A percentile compares a stretch with the other conserved stretches of the same genome.
Conservation (phyloP, 495 filamentous ascomycete genomes). For the Aspergillus cavernicola region DNA sequence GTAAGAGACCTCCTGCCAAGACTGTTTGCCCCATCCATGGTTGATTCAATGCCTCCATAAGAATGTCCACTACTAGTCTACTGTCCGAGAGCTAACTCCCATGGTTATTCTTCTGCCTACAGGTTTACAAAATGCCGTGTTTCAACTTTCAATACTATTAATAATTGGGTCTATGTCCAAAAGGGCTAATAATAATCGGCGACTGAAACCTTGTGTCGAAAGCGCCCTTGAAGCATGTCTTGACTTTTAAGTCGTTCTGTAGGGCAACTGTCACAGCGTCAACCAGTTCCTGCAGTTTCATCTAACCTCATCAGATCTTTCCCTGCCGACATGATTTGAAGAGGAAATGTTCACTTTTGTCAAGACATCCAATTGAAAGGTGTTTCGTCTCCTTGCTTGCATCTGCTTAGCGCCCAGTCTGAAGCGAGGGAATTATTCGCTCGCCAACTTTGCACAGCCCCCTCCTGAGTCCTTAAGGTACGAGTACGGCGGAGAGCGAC, state of each 20-base stretch:
- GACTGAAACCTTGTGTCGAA: not conserved
- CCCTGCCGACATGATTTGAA: not conserved
- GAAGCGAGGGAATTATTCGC: not conserved
- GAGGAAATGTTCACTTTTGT: not conserved
- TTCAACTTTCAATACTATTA: conserved; percentile 1
- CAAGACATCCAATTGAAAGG: not conserved
- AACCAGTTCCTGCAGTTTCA: not conserved
- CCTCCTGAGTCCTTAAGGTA: not conserved
- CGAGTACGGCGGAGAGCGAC: conserved; percentile 1
- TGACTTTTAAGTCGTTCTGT: not conserved
- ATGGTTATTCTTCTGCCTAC: conserved; percentile 9
- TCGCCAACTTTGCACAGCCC: conserved; percentile 5
- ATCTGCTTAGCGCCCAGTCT: not conserved
- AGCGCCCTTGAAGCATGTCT: not conserved
- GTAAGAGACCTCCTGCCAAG: conserved; percentile 7
- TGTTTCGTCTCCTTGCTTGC: not conserved
- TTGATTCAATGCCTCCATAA: not conserved
- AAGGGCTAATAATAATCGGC: not conserved
- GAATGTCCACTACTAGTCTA: not conserved
- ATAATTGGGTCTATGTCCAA: not conserved
- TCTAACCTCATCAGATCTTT: not conserved
- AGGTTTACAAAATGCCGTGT: not conserved
- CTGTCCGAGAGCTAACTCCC: not conserved
- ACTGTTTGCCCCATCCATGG: not conserved
- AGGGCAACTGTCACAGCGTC: too few species aligned